phyloP scores from a whole-genome alignment of 371 early-diverging fungal genomes.

The Fennellomyces sp. region DNA sequence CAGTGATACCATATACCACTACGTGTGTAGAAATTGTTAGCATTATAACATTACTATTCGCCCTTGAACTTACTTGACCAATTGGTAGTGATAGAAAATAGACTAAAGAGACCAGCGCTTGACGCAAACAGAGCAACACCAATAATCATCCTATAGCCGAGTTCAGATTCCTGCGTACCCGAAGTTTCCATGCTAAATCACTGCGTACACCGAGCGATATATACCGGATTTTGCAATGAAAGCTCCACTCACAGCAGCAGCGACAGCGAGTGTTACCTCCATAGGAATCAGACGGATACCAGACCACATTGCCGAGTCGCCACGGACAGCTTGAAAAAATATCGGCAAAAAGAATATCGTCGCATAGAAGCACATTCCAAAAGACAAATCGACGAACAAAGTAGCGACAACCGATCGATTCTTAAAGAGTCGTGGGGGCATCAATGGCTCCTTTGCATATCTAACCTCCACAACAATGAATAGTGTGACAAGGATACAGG shows the following conservation, averaged over 20 bases:
- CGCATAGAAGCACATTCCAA: conserved; percentile 55
- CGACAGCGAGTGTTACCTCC: conserved; percentile 38
- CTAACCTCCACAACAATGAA: conserved; percentile 47
- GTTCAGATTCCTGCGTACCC: background rate
- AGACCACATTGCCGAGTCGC: conserved; percentile 52
- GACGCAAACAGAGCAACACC: conserved; percentile 43
- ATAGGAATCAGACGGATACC: conserved; percentile 51
- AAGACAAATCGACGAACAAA: conserved; percentile 59
- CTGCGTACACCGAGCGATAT: conserved; percentile 53
- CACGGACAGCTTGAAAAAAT: conserved; percentile 76
- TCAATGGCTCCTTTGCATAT: conserved; percentile 55
- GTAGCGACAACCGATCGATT: conserved; percentile 49
- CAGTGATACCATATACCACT: conserved; percentile 38
- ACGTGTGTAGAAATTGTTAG: background rate
- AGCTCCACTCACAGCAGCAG: conserved; percentile 35
- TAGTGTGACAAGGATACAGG: conserved; percentile 41
- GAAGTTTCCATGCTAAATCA: conserved; percentile 3
- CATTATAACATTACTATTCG: background rate
- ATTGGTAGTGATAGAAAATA: conserved; percentile 27
- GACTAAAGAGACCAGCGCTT: conserved; percentile 29
- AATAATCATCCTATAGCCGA: conserved; percentile 24
- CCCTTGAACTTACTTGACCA: conserved; percentile 22
- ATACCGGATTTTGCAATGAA: conserved; percentile 46
- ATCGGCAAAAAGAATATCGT: conserved; percentile 67
- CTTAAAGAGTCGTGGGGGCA: conserved; percentile 58